Percentiles rank a stretch among this genome's conserved stretches.
Evolutionary conservation across 75 land plant species (phyloP).

Genomic region (Isoetes taiwanensis): DNA sequence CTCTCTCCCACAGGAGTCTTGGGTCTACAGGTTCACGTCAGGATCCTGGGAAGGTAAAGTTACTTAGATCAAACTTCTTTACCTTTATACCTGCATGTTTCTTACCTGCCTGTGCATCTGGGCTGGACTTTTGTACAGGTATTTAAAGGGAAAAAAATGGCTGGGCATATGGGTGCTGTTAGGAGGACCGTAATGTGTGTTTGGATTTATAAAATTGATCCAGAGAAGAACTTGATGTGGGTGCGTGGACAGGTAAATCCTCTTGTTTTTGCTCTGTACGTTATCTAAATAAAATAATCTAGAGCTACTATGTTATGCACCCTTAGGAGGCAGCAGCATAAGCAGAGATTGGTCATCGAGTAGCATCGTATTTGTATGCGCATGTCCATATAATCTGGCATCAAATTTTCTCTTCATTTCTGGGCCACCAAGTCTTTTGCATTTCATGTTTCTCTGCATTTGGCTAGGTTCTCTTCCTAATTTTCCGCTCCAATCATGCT

Average conservation of each 20-base stretch:
- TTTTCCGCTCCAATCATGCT: too few species aligned
- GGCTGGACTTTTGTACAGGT: constrained; percentile 38
- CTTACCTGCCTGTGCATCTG: neutral
- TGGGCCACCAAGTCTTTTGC: too few species aligned
- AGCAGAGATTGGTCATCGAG: too few species aligned
- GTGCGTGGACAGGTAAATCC: constrained; percentile 81
- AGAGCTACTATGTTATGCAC: too few species aligned
- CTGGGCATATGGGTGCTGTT: constrained; percentile 87
- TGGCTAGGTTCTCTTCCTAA: too few species aligned
- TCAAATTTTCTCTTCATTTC: too few species aligned
- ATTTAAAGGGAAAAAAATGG: constrained; percentile 92
- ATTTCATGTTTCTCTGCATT: too few species aligned
- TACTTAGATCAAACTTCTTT: too few species aligned
- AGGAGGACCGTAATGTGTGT: constrained; percentile 77
- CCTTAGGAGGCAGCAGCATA: too few species aligned
- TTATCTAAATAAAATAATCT: neutral
- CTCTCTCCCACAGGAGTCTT: constrained; percentile 64
- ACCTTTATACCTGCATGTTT: neutral
- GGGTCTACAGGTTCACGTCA: constrained; percentile 97
- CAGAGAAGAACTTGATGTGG: constrained; percentile 85
- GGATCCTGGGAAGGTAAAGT: constrained; percentile 83
- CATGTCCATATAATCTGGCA: too few species aligned
- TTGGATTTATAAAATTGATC: constrained; percentile 97
- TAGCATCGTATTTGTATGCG: too few species aligned
- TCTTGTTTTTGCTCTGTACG: neutral